phyloP scores from a whole-genome alignment of 2,329 filamentous ascomycete genomes.

The Phialophora chinensis region DNA sequence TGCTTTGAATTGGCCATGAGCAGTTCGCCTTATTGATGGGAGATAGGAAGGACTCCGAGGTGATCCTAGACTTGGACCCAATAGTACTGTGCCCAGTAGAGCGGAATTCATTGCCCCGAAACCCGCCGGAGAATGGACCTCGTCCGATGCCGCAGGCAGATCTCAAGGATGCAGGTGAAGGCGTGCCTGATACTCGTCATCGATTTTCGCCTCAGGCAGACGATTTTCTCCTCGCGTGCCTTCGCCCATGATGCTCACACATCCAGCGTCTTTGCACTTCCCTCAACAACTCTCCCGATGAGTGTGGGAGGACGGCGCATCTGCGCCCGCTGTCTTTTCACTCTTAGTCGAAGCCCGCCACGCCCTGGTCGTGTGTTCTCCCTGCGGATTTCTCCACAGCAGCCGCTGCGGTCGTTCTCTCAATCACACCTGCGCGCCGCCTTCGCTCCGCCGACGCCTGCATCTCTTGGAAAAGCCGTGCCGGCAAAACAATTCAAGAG shows the following conservation, averaged over 20 bases:
- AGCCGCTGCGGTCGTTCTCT: slow-evolving; percentile 30
- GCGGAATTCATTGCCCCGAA: not conserved
- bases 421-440: slow-evolving; percentile 43
- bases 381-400: slow-evolving; percentile 9
- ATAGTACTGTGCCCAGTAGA: not conserved
- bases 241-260: slow-evolving; percentile 6
- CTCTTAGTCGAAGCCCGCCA: slow-evolving; percentile 13
- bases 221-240: slow-evolving; percentile 14
- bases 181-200: slow-evolving; percentile 12
- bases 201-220: slow-evolving; percentile 23
- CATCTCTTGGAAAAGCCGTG: slow-evolving; percentile 74
- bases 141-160: slow-evolving; percentile 10
- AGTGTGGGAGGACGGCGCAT: slow-evolving; percentile 33
- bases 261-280: slow-evolving; percentile 1
- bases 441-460: slow-evolving; percentile 77
- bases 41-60: not conserved
- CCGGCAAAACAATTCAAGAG: slow-evolving; percentile 73
- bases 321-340: slow-evolving; percentile 34
- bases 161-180: slow-evolving; percentile 1
- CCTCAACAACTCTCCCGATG: slow-evolving; percentile 20
- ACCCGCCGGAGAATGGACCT: not conserved
- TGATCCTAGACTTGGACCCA: not conserved
- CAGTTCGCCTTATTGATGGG: slow-evolving; percentile 18
- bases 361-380: slow-evolving; percentile 6
- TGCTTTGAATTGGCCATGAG: slow-evolving; percentile 35